These are phyloP conservation scores for Neoascochyta sp. DNA, from an alignment of 2,329 filamentous ascomycete species.

Conservation along the genomic window DNA sequence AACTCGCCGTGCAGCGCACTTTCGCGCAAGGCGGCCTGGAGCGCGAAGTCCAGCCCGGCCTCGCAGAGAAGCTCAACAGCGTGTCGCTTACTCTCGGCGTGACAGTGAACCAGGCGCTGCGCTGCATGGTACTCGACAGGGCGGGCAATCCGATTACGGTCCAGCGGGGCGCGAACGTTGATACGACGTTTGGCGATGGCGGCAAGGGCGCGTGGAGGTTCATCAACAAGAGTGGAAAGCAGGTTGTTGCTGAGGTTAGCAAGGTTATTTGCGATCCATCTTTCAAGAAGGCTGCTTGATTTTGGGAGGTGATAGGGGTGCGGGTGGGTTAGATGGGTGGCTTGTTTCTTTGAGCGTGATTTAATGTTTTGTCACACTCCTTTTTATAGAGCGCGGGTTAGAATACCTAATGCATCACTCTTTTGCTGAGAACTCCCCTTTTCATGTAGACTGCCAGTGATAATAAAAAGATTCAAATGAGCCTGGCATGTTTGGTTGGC, in stretches of 20 bases:
- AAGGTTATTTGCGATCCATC: slow-evolving; percentile 13
- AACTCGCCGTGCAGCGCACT: slow-evolving; percentile 4
- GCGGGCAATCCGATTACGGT: slow-evolving; percentile 8
- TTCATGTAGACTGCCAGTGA: too few relatives aligned
- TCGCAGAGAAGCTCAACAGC: slow-evolving; percentile 4
- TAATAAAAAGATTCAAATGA: too few relatives aligned
- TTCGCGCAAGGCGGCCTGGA: slow-evolving; percentile 6
- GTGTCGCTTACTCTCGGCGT: slow-evolving; percentile 10
- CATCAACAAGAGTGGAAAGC: slow-evolving; percentile 3
- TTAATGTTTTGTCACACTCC: too few relatives aligned
- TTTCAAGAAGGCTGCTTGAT: slow-evolving; percentile 7
- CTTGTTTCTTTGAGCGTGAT: too few relatives aligned
- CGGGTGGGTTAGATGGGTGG: too few relatives aligned
- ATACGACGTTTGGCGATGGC: slow-evolving; percentile 15
- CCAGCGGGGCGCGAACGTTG: slow-evolving; percentile 11
- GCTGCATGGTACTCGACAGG: slow-evolving; percentile 13
- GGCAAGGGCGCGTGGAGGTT: slow-evolving; percentile 13
- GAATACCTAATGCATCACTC: too few relatives aligned
- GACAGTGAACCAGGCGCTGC: slow-evolving; percentile 8
- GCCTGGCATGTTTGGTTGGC: too few relatives aligned
- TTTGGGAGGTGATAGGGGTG: too few relatives aligned
- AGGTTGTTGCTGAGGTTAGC: slow-evolving; percentile 6
- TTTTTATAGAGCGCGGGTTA: too few relatives aligned
- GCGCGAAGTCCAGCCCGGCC: slow-evolving; percentile 2
- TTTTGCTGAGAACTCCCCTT: too few relatives aligned